A percentile compares a stretch with the other conserved stretches of the same genome.
phyloP scores from a whole-genome alignment of 116 monocot genomes.

The Papilionanthe hybrid region DNA sequence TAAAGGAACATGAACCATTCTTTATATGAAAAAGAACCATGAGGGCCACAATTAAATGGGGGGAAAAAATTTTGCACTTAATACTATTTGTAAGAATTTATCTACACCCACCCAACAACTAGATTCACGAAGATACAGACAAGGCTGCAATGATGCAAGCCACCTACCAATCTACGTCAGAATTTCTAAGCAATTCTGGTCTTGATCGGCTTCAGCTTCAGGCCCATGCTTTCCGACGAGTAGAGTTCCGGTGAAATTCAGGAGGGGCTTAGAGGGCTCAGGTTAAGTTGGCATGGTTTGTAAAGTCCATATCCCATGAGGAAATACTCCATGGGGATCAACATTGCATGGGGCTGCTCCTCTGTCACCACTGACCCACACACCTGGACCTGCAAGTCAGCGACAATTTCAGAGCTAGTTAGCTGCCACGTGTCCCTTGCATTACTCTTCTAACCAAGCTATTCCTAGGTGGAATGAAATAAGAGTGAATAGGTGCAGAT shows the following conservation, averaged over 20 bases:
- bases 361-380: slow-evolving; percentile 97
- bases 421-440: too few relatives aligned
- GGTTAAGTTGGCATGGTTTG: slow-evolving; percentile 49
- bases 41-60: too few relatives aligned
- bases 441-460: too few relatives aligned
- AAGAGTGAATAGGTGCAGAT: too few relatives aligned
- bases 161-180: not conserved
- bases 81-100: not conserved
- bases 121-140: not conserved
- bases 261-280: slow-evolving; percentile 82
- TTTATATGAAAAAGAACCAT: too few relatives aligned
- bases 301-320: slow-evolving; percentile 82
- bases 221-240: slow-evolving; percentile 96
- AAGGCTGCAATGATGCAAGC: not conserved
- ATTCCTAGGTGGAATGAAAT: too few relatives aligned
- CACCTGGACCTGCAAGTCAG: slow-evolving; percentile 62
- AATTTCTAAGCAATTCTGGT: slow-evolving; percentile 46
- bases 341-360: slow-evolving; percentile 93
- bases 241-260: slow-evolving; percentile 86
- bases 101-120: slow-evolving; percentile 5
- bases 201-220: slow-evolving; percentile 96
- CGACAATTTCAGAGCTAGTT: too few relatives aligned
- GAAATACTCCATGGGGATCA: slow-evolving; percentile 91
- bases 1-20: too few relatives aligned
- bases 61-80: not conserved